phyloP scores from a whole-genome alignment of 176 grass and related monocot genomes.

The Alopecurus myosuroides region DNA sequence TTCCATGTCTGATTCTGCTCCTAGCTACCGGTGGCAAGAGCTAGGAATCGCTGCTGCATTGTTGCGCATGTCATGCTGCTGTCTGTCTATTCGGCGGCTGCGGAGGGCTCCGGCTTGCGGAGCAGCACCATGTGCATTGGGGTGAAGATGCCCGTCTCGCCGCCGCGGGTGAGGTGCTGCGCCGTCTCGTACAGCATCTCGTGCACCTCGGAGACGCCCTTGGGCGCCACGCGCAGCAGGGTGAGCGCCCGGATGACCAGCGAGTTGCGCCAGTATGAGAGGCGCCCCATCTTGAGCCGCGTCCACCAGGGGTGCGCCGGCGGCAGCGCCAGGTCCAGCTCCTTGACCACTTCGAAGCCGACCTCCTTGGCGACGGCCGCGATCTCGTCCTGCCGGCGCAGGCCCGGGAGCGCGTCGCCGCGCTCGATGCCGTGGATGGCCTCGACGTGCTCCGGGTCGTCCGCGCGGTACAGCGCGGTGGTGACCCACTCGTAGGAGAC shows the following conservation, averaged over 20 bases:
- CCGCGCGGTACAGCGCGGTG: slow-evolving; percentile 63
- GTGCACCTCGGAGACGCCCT: slow-evolving; percentile 83
- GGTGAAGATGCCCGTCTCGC: slow-evolving; percentile 85
- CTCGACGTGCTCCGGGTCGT: slow-evolving; percentile 64
- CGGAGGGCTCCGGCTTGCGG: slow-evolving; percentile 47
- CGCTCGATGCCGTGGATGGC: slow-evolving; percentile 80
- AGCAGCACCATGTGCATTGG: slow-evolving; percentile 98
- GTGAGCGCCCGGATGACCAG: slow-evolving; percentile 73
- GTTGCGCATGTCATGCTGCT: neutral
- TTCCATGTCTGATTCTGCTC: neutral
- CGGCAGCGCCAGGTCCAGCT: slow-evolving; percentile 68
- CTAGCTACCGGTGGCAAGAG: neutral
- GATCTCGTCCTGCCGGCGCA: slow-evolving; percentile 70
- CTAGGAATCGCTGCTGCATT: neutral
- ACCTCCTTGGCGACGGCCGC: slow-evolving; percentile 42
- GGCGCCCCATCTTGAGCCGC: slow-evolving; percentile 86
- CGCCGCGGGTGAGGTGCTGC: slow-evolving; percentile 66
- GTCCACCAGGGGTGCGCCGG: slow-evolving; percentile 82
- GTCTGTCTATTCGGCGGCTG: neutral
- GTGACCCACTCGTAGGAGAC: slow-evolving; percentile 96
- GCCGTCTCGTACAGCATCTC: slow-evolving; percentile 96
- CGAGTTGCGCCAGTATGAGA: slow-evolving; percentile 96
- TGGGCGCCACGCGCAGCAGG: slow-evolving; percentile 56
- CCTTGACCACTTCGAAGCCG: slow-evolving; percentile 76
- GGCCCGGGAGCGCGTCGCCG: slow-evolving; percentile 76